Evolutionary conservation across 345 rosid genomes (phyloP).

Genomic region (Acer saccharum): DNA sequence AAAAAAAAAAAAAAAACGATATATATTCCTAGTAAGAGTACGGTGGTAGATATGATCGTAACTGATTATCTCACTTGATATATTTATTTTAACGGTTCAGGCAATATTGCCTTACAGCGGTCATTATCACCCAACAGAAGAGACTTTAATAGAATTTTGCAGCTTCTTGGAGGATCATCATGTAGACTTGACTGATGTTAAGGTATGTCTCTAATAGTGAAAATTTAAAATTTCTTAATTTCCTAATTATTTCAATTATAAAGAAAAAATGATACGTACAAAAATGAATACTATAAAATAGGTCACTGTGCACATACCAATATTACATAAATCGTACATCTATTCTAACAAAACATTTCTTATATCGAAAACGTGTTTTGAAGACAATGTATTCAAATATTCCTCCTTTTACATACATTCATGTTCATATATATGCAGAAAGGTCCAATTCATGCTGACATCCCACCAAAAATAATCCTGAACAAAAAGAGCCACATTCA

Average conservation of each 20-base stretch:
- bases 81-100: conserved; percentile 8
- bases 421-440: conserved; percentile 22
- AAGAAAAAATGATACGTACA: no score
- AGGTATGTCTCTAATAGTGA: conserved; percentile 22
- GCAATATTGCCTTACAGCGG: conserved; percentile 61
- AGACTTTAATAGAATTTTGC: conserved; percentile 41
- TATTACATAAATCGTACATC: no score
- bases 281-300: no score
- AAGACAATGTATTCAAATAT: no score
- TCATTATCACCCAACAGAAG: conserved; percentile 55
- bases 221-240: no score
- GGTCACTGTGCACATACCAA: neutral
- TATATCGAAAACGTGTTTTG: no score
- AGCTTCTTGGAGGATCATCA: conserved; percentile 38
- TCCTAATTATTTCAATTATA: neutral
- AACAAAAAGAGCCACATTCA: neutral
- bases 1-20: no score
- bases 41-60: no score
- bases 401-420: neutral
- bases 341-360: no score
- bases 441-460: conserved; percentile 37
- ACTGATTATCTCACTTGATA: no score
- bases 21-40: no score
- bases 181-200: conserved; percentile 45
- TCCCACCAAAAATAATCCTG: conserved; percentile 1